These are phyloP conservation scores for Gracilaria gracilis DNA, from an alignment of 23 red algal genomes.

Conservation along the genomic window DNA sequence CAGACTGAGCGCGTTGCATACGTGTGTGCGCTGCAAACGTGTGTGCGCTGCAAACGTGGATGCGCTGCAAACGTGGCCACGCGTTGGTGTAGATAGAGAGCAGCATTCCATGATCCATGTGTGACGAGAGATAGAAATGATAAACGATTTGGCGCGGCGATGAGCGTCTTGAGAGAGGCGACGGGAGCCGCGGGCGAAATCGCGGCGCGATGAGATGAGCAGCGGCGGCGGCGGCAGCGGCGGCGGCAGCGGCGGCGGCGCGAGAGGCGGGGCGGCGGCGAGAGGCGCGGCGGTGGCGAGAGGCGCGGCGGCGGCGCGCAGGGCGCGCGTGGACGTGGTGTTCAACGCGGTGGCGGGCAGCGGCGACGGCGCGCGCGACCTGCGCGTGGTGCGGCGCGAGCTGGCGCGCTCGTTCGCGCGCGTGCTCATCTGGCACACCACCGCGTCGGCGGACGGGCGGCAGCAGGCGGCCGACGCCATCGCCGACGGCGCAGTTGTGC, in stretches of 20 bases:
- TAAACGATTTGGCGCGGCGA: too few species aligned
- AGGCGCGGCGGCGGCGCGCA: not conserved
- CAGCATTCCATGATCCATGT: too few species aligned
- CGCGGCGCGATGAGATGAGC: too few species aligned
- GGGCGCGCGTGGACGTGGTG: constrained; percentile 73
- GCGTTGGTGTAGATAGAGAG: too few species aligned
- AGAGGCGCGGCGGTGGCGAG: not conserved
- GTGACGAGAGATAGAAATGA: too few species aligned
- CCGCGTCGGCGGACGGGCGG: constrained; percentile 19
- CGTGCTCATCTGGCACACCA: constrained; percentile 55
- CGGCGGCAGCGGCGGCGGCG: not conserved
- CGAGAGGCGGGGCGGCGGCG: not conserved
- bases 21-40: too few species aligned
- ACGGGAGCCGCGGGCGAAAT: too few species aligned
- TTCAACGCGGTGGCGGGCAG: constrained; percentile 70
- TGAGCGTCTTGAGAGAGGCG: too few species aligned
- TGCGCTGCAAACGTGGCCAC: too few species aligned
- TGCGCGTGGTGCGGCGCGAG: not conserved
- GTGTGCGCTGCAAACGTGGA: too few species aligned
- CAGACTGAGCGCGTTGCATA: too few species aligned
- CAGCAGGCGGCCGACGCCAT: constrained; percentile 44
- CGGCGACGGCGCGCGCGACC: constrained; percentile 50
- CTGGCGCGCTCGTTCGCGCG: constrained; percentile 27
- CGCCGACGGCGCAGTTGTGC: constrained; percentile 42
- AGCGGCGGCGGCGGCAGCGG: not conserved